phyloP scores from a whole-genome alignment of 2,329 filamentous ascomycete genomes.

The Pseudocercospora musae region DNA sequence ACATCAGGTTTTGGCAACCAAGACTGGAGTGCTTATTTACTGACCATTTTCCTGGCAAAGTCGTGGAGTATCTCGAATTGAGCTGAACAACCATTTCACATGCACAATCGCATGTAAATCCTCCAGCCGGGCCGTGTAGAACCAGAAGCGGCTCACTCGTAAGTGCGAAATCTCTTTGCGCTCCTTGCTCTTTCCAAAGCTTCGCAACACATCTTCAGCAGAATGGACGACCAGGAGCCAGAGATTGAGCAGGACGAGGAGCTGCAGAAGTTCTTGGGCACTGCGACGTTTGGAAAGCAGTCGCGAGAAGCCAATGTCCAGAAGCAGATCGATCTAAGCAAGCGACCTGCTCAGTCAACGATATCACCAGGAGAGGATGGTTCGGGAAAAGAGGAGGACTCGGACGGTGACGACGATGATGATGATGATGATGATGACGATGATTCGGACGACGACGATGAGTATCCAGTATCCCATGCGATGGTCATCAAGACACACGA shows the following conservation, averaged over 20 bases:
- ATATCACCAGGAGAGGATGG: constrained; percentile 6
- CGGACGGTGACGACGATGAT: constrained; percentile 46
- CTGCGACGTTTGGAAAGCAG: constrained; percentile 81
- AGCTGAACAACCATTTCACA: no score
- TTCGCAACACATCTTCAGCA: constrained; percentile 5
- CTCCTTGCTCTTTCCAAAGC: constrained; percentile 13
- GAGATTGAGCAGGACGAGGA: constrained; percentile 57
- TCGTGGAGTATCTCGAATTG: no score
- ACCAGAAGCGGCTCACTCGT: constrained; percentile 4
- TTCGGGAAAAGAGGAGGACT: constrained; percentile 1
- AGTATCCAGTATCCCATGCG: constrained; percentile 90
- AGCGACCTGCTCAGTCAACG: constrained; percentile 45
- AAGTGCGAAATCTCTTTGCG: constrained; percentile 23
- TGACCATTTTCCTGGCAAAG: no score
- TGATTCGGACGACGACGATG: constrained; percentile 71
- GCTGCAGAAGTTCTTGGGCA: constrained; percentile 73
- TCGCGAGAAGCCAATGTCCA: constrained; percentile 68
- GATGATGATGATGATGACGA: constrained; percentile 56
- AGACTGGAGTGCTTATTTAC: no score
- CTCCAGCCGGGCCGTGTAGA: neutral
- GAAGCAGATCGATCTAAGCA: constrained; percentile 76
- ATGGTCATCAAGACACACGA: constrained; percentile 90
- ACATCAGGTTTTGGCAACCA: no score
- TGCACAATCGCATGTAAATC: no score
- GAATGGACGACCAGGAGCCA: constrained; percentile 25